Base-by-base conservation (phyloP, 2,329 filamentous ascomycete species). In the Moelleriella libera region DNA sequence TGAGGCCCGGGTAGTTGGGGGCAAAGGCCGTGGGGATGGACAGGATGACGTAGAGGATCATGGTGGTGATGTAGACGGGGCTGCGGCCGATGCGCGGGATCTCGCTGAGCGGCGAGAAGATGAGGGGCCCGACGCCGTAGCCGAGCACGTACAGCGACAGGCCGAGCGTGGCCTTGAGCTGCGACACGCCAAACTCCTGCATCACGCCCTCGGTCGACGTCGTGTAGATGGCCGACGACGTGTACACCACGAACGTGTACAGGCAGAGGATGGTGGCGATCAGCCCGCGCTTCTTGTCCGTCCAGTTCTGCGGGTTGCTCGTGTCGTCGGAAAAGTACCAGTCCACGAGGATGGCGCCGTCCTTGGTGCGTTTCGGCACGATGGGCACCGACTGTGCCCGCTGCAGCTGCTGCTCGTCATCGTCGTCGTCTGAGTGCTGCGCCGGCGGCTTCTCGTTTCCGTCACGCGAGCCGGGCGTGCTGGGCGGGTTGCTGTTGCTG, bases 41-140 rank as follows among this genome's bases (percentile, higher is more conserved):
- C 9, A 87, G 61, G 50, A 85, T 71, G 45, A 83, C 76, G 58
- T 85, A 87, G 30, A 86, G 65, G 49, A 75, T 74, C 65, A 86
- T 82, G 8, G 81, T 82, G 53, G 75, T 59, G 37, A 83, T 74
- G 60, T 87, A 87, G 5, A 82, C 74, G 0, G 77, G 76, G 54
- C 81, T 85, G 6, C 83, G 71, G 2, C 83, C 83, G 45, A 86
- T 73, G 43, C 70, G 58, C 0, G 82, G 80, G 28, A 86, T 76
- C 62, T 87, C 83, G 45, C 70, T 75, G 41, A 86, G 61, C 0
- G 83, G 83, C 0, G 78, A 78, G 63, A 78, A 85, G 29, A 86
- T 51, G 30, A 85, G 61, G 1, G 82, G 81, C 0, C 81, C 82
- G 12, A 80, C 62, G 10, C 81, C 80, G 51, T 79, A 79, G 1